Evolutionary conservation across 75 land plant species (phyloP).

Genomic region (Isoetes taiwanensis): DNA sequence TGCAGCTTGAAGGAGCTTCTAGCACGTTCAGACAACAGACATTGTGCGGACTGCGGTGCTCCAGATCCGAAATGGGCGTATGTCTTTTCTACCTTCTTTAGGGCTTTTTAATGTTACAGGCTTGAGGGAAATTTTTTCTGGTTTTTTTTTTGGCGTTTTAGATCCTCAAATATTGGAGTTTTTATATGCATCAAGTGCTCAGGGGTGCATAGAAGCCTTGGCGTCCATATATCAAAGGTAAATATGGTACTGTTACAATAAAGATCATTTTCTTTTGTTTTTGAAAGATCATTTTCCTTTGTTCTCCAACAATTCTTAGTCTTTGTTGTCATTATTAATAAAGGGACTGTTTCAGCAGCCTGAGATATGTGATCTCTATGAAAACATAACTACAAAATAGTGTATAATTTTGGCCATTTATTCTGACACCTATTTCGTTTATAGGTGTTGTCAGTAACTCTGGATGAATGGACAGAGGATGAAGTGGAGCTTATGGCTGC

Average conservation of each 20-base stretch:
- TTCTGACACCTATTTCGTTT: no score
- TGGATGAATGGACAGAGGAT: constrained; percentile 81
- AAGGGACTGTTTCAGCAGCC: background rate
- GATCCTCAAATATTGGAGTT: constrained; percentile 32
- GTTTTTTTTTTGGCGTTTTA: no score
- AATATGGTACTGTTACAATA: no score
- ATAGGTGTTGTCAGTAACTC: constrained; percentile 72
- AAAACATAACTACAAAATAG: no score
- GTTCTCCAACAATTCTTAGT: no score
- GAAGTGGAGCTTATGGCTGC: constrained; percentile 64
- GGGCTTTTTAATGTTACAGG: background rate
- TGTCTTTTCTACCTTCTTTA: constrained; percentile 13
- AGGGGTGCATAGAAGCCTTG: constrained; percentile 62
- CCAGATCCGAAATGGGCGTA: constrained; percentile 96
- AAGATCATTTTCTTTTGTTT: no score
- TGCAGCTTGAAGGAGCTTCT: constrained; percentile 45
- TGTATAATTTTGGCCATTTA: no score
- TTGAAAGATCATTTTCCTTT: no score
- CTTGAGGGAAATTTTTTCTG: background rate
- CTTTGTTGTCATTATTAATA: background rate
- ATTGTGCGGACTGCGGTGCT: constrained; percentile 81
- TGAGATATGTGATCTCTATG: background rate
- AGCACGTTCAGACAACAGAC: constrained; percentile 43
- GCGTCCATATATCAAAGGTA: constrained; percentile 40
- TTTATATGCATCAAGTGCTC: constrained; percentile 57